These are phyloP conservation scores for Erythrophleum ivorense DNA, from an alignment of 331 rosid genomes.

Conservation along the genomic window DNA sequence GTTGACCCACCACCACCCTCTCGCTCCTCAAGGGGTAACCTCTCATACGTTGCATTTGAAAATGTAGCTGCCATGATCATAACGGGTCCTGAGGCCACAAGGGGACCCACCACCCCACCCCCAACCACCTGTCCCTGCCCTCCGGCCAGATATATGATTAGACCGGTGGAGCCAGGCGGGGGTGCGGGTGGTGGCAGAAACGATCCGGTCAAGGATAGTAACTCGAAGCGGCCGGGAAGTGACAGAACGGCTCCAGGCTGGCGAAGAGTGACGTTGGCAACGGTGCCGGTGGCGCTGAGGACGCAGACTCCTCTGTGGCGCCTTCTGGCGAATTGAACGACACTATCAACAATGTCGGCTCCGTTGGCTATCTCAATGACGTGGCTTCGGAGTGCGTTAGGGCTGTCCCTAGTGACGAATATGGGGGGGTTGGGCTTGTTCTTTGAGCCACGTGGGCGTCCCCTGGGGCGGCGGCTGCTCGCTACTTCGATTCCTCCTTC, in stretches of 20 bases:
- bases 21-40: conserved; percentile 65
- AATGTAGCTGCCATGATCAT: conserved; percentile 80
- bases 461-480: conserved; percentile 63
- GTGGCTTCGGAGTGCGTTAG: conserved; percentile 79
- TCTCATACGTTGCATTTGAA: conserved; percentile 73
- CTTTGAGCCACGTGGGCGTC: conserved; percentile 71
- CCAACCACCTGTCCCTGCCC: conserved; percentile 85
- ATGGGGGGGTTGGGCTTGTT: conserved; percentile 80
- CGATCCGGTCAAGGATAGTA: conserved; percentile 67
- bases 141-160: conserved; percentile 71
- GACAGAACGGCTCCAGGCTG: conserved; percentile 71
- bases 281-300: conserved; percentile 66
- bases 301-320: conserved; percentile 72
- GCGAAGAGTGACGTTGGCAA: conserved; percentile 65
- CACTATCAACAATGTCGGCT: conserved; percentile 60
- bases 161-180: conserved; percentile 57
- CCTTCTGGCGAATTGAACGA: conserved; percentile 63
- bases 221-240: conserved; percentile 71
- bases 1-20: conserved; percentile 49
- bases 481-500: conserved; percentile 67
- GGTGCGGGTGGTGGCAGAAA: conserved; percentile 65
- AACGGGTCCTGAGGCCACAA: conserved; percentile 73
- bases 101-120: conserved; percentile 69
- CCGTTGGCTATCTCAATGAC: conserved; percentile 79
- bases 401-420: conserved; percentile 77